A percentile compares a stretch with the other conserved stretches of the same genome.
phyloP scores from a whole-genome alignment of 2,329 filamentous ascomycete species.

The Lasiodiplodia theobromae region DNA sequence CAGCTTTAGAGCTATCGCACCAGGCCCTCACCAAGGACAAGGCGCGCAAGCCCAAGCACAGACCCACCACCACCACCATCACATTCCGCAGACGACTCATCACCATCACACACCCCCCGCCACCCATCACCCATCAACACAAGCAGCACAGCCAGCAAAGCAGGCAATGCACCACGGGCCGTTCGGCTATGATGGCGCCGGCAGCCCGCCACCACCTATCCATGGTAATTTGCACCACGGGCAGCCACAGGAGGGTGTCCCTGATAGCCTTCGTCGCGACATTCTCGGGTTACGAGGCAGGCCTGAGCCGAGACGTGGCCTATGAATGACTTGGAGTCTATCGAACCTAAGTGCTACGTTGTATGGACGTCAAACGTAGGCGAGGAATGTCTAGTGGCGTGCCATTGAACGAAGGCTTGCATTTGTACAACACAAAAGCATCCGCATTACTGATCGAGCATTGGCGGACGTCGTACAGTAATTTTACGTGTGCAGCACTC shows the following conservation, averaged over 20 bases:
- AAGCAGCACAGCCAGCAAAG: neutral
- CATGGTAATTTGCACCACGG: neutral
- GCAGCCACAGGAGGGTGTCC: conserved; percentile 9
- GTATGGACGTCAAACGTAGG: neutral
- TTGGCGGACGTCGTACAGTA: neutral
- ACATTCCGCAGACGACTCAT: conserved; percentile 19
- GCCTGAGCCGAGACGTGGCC: conserved; percentile 21
- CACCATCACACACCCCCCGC: conserved; percentile 17
- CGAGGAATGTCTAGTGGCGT: neutral
- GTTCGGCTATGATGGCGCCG: conserved; percentile 24
- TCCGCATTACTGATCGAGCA: neutral
- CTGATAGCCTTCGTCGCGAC: conserved; percentile 23
- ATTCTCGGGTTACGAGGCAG: conserved; percentile 20
- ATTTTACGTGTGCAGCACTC: neutral
- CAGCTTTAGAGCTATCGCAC: conserved; percentile 26
- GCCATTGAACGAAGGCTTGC: neutral
- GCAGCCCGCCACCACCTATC: conserved; percentile 19
- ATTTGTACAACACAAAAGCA: neutral
- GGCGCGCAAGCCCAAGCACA: conserved; percentile 3
- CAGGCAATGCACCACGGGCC: conserved; percentile 12
- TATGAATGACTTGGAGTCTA: neutral
- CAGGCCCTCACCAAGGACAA: conserved; percentile 18
- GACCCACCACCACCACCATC: conserved; percentile 28
- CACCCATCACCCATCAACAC: conserved; percentile 9
- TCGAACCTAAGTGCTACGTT: neutral